phyloP scores from a whole-genome alignment of 164 flowering plant species.

The Echeveria elegans region DNA sequence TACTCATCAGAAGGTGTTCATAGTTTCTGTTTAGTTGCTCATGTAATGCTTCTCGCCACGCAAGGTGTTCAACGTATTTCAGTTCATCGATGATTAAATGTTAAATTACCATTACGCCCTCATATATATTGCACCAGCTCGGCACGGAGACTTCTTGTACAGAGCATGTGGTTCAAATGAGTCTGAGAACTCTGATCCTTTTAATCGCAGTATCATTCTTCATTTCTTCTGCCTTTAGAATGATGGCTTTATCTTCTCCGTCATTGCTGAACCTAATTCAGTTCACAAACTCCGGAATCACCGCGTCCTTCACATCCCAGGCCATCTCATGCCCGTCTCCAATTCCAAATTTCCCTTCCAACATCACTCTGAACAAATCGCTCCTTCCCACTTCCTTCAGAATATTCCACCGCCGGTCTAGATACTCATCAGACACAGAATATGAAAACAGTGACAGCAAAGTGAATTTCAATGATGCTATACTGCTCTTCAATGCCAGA shows the following conservation, averaged over 20 bases:
- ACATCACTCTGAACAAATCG: not conserved
- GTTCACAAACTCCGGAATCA: not conserved
- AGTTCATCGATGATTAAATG: not conserved
- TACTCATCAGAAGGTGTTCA: not conserved
- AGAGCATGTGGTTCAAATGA: not conserved
- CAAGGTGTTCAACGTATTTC: too few species aligned
- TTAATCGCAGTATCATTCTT: too few species aligned
- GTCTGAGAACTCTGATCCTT: not conserved
- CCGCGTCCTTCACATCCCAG: not conserved
- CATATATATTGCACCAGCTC: not conserved
- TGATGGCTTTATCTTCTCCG: not conserved
- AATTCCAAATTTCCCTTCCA: not conserved
- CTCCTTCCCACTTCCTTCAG: not conserved
- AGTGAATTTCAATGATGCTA: constrained; percentile 52
- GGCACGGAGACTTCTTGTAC: not conserved
- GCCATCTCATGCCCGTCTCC: not conserved
- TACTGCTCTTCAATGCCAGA: constrained; percentile 52
- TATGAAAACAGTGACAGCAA: constrained; percentile 23
- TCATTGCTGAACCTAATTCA: not conserved
- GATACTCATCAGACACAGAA: constrained; percentile 6
- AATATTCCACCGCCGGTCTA: not conserved
- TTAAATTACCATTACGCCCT: not conserved
- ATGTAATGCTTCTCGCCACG: not conserved
- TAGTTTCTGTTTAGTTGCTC: not conserved
- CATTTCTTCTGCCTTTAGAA: not conserved